These are phyloP conservation scores for Tolypocladium ovalisporum DNA, from an alignment of 2,329 filamentous ascomycete species.

Conservation along the genomic window DNA sequence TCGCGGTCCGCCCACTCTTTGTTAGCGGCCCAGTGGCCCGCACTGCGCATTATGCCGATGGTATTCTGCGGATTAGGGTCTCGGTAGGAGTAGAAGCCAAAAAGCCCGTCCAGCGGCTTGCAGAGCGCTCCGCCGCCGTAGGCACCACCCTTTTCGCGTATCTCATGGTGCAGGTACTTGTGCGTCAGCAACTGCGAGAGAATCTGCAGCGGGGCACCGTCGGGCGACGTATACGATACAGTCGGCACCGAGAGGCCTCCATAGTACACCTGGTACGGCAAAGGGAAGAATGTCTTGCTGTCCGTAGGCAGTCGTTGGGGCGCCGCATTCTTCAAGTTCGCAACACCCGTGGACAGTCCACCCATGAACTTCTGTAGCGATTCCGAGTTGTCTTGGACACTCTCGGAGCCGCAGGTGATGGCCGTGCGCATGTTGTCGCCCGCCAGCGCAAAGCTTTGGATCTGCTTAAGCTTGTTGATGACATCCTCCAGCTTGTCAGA, in stretches of 20 bases:
- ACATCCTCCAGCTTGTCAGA: slow-evolving; percentile 63
- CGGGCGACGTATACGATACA: slow-evolving; percentile 65
- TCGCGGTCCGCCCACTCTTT: slow-evolving; percentile 74
- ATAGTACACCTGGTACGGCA: slow-evolving; percentile 97
- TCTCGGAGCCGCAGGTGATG: slow-evolving; percentile 75
- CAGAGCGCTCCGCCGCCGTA: slow-evolving; percentile 89
- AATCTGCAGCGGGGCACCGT: slow-evolving; percentile 74
- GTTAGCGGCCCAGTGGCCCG: slow-evolving; percentile 73
- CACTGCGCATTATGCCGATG: slow-evolving; percentile 70
- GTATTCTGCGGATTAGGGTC: slow-evolving; percentile 92
- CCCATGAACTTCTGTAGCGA: slow-evolving; percentile 61
- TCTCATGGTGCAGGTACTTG: slow-evolving; percentile 93
- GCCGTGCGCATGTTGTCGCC: slow-evolving; percentile 64
- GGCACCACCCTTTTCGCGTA: slow-evolving; percentile 92
- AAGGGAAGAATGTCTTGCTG: slow-evolving; percentile 76
- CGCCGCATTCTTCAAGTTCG: slow-evolving; percentile 25
- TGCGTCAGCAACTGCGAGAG: slow-evolving; percentile 88
- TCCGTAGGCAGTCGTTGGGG: slow-evolving; percentile 32
- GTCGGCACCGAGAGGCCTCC: slow-evolving; percentile 74
- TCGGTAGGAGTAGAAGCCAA: slow-evolving; percentile 93
- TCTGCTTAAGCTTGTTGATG: slow-evolving; percentile 72
- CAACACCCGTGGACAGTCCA: slow-evolving; percentile 16
- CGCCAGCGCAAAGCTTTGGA: slow-evolving; percentile 68
- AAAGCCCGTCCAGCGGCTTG: slow-evolving; percentile 68
- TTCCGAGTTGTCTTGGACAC: slow-evolving; percentile 56